These are phyloP conservation scores for Heteromeles arbutifolia DNA, from an alignment of 306 rosid genomes.

Conservation along the genomic window DNA sequence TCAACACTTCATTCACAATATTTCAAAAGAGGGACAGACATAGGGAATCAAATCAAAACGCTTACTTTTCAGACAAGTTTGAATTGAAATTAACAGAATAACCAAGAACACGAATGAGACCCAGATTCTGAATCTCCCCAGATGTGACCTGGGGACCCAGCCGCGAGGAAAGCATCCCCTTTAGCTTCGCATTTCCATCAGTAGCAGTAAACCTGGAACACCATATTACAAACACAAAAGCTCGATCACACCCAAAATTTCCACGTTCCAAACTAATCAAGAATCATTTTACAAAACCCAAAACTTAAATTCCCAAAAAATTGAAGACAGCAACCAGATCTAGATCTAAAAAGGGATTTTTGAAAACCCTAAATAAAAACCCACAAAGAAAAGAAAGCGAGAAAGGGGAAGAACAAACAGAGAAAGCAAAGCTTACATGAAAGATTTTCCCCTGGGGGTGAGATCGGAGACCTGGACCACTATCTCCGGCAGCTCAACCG, in stretches of 20 bases:
- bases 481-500: conserved; percentile 52
- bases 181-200: conserved; percentile 70
- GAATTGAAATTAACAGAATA: conserved; percentile 75
- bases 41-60: background rate
- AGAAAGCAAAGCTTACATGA: conserved; percentile 32
- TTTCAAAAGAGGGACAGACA: background rate
- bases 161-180: conserved; percentile 48
- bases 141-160: conserved; percentile 43
- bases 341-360: background rate
- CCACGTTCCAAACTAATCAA: background rate
- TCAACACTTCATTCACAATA: background rate
- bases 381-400: background rate
- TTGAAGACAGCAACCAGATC: background rate
- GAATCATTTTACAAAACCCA: background rate
- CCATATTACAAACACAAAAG: background rate
- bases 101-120: conserved; percentile 63
- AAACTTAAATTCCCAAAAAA: background rate
- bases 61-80: conserved; percentile 69
- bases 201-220: conserved; percentile 62
- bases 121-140: conserved; percentile 76
- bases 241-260: background rate
- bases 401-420: background rate
- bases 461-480: conserved; percentile 79
- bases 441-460: conserved; percentile 50
- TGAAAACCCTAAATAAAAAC: background rate